Evolutionary conservation across 225 moss, liverwort and hornwort species (phyloP).

Genomic region (Pleurozium schreberi): DNA sequence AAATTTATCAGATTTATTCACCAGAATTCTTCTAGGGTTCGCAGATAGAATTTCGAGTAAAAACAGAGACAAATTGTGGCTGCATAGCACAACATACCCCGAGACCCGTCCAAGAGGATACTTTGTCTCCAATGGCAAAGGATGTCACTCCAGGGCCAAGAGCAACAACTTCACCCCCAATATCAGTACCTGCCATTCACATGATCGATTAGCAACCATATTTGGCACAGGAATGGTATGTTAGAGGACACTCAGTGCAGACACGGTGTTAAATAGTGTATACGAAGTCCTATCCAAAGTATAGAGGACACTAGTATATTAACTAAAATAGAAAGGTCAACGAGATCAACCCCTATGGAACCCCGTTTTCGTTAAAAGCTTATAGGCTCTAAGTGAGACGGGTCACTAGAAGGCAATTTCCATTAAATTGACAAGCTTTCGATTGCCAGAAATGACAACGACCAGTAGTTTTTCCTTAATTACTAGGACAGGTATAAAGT

Average conservation of each 20-base stretch:
- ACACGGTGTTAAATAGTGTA: no score
- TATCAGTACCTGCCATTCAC: slow-evolving; percentile 19
- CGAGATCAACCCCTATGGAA: background rate
- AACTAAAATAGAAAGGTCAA: background rate
- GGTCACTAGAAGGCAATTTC: background rate
- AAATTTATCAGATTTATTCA: background rate
- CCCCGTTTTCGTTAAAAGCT: no score
- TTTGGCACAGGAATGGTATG: background rate
- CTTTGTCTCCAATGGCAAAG: slow-evolving; percentile 32
- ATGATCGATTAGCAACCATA: background rate
- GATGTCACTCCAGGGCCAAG: slow-evolving; percentile 38
- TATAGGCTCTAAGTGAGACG: background rate
- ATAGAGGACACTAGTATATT: background rate
- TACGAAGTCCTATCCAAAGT: background rate
- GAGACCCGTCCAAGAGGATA: background rate
- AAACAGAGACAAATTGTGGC: background rate
- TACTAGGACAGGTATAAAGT: no score
- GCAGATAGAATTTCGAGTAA: background rate
- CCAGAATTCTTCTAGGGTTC: background rate
- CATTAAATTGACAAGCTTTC: background rate
- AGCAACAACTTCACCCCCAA: slow-evolving; percentile 38
- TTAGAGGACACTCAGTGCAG: background rate
- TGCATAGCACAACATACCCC: background rate
- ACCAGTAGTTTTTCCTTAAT: background rate
- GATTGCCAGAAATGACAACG: background rate